Base-by-base conservation (phyloP, 805 yeast species). In the Lipomyces kockii region DNA sequence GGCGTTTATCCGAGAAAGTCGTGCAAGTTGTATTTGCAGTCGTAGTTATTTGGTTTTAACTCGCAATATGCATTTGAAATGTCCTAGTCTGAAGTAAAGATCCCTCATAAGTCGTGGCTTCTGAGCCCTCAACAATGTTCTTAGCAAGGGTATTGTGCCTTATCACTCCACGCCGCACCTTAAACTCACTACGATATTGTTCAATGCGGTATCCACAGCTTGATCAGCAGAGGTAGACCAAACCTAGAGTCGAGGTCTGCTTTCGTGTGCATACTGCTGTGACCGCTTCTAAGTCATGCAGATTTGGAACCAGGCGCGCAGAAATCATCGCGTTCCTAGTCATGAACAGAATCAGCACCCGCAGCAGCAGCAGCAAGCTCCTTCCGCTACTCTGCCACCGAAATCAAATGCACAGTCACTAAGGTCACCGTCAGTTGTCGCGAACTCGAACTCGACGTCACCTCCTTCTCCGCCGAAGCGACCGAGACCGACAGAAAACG, bases 271-370 rank as follows among this genome's bases (percentile, higher is more conserved):
- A 5, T 8, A 43, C 22, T 43, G 49, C 49, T n/a, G 22, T 43
- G 49, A 11, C 49, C 17, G 8, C 2, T 43, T 4, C 49, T 4
- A 43, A 43, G 49, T 17, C 14, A 63, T 64, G 70, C 68, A 70
- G 58, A 67, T 70, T 58, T 72, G 71, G 72, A 66, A 63, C 32
- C 56, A 66, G 29, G 46, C 71, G 3, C 67, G 71, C 25, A 60
- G 70, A 25, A 39, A 62, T 20, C 63, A 37, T 37, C 43, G 43
- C 43, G 43, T 37, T 37, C 43, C 43, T 37, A 29, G 32, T 5
- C 32, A 29, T 29, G 32, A 29, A 29, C 32, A 5, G 32, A 29
- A 29, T 29, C 49, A n/a, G 20, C 9, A 43, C 11, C 49, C n/a
- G 25, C 8, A 43, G 11, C 49, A 43, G 8, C 49, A 17, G 9